A percentile compares a stretch with the other conserved stretches of the same genome.
Conservation (phyloP, 1,139 yeast species). For the Zygosaccharomyces sapae region DNA sequence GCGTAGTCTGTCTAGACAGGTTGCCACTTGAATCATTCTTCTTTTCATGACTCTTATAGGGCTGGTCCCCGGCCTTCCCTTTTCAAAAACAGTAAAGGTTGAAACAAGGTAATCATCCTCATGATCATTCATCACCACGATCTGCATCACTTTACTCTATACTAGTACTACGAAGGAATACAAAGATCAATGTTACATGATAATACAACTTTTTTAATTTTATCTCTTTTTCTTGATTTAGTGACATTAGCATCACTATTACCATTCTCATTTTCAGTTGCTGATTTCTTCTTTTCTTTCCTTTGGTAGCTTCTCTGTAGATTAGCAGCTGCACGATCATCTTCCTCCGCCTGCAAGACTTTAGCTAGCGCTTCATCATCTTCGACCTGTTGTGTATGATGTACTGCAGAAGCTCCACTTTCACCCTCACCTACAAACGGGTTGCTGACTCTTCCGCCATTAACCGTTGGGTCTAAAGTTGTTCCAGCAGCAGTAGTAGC, state of each 20-base stretch:
- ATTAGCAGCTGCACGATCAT: constrained; percentile 18
- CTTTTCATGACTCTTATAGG: not conserved
- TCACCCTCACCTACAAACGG: constrained; percentile 18
- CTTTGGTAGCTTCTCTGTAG: constrained; percentile 14
- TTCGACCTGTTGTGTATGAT: constrained; percentile 14
- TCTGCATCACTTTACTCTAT: not conserved
- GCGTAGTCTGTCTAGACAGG: not conserved
- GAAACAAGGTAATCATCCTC: constrained; percentile 1
- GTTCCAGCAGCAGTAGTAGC: constrained; percentile 3
- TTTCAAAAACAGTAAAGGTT: not conserved
- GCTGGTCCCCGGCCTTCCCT: not conserved
- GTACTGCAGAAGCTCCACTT: constrained; percentile 4
- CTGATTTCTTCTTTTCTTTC: constrained; percentile 8
- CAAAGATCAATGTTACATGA: constrained; percentile 17
- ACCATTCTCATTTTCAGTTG: not conserved
- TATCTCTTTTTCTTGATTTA: constrained; percentile 18
- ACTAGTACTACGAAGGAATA: not conserved
- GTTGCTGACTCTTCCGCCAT: constrained; percentile 8
- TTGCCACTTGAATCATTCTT: constrained; percentile 11
- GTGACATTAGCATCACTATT: constrained; percentile 4
- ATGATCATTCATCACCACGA: not conserved
- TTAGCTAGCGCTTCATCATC: constrained; percentile 31
- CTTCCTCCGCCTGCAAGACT: constrained; percentile 33
- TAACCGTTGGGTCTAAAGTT: not conserved
- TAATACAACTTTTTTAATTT: constrained; percentile 24